Evolutionary conservation across 2,329 filamentous ascomycete species (phyloP), one percentile per base, ranked within the genome.

Genomic region (Alternaria metachromatica): DNA sequence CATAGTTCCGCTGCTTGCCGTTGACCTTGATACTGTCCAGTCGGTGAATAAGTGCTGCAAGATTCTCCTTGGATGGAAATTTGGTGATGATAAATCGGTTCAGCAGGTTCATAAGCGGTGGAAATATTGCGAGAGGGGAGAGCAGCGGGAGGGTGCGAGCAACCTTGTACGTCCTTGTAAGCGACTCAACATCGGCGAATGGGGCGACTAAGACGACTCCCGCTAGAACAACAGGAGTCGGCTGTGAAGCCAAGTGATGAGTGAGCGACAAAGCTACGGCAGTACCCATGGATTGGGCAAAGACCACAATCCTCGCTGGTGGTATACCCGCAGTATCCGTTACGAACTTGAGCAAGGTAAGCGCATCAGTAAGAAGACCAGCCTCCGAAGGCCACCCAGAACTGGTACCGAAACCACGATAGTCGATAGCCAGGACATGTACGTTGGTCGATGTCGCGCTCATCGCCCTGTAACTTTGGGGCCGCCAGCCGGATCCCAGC

Each of bases 401-500:
- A 55, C 84, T 87, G 5, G 72, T 74, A 1, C 88, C 88, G 66
- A 87, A 90, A 1, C 88, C 88, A 6, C 88, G 83, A 68, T 89
- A 90, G 76, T 90, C 88, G 57, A 90, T 84, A 2, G 86, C 82
- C 9, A 90, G 71, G 41, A 86, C 82, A 68, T 90, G 87, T 3
- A 88, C 86, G 43, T 85, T 86, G 20, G 79, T 71, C 0, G 87
- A 84, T 2, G 83, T 79, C 0, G 79, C 82, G 7, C 84, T 84
- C 45, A 89, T 78, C 12, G 84, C 85, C 3, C 87, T 83, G 72
- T 90, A 89, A 70, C 84, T 88, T 5, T 84, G 81, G 0, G 84
- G 83, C 8, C 87, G 78, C 74, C 83, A 87, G 0, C 86, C 85
- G 2, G 85, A 88, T 0, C 81, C 87, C 7, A 89, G 76, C 0